These are phyloP conservation scores for Talaromyces sp. DNA, from an alignment of 2,329 filamentous ascomycete species.

Conservation along the genomic window DNA sequence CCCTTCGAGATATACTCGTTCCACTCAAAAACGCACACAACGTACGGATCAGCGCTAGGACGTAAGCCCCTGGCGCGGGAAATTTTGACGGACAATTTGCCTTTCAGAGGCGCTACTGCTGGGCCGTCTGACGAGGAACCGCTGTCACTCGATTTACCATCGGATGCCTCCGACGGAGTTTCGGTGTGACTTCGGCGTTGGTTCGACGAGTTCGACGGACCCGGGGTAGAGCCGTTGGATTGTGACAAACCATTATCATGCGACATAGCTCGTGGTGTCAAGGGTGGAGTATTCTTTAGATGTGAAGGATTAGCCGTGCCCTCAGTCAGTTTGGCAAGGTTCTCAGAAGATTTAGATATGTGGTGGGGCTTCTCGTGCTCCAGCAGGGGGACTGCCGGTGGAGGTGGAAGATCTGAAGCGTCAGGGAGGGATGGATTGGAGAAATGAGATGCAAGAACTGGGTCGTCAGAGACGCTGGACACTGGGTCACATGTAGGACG, in stretches of 20 bases:
- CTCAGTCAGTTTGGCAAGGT: conserved; percentile 73
- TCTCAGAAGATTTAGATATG: conserved; percentile 45
- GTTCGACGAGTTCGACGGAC: conserved; percentile 24
- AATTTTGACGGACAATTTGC: conserved; percentile 87
- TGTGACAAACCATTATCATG: conserved; percentile 51
- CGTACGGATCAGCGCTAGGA: conserved; percentile 84
- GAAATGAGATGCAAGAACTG: conserved; percentile 66
- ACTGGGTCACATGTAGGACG: conserved; percentile 56
- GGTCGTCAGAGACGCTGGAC: conserved; percentile 63
- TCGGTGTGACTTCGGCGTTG: conserved; percentile 29
- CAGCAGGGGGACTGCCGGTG: conserved; percentile 53
- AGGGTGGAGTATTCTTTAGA: conserved; percentile 87
- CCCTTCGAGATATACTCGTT: conserved; percentile 94
- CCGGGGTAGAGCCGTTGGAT: conserved; percentile 27
- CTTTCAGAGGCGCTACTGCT: conserved; percentile 71
- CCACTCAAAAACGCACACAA: conserved; percentile 94
- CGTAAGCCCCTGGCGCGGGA: conserved; percentile 78
- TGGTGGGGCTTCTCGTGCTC: conserved; percentile 41
- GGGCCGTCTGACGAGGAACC: conserved; percentile 49
- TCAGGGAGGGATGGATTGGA: conserved; percentile 63
- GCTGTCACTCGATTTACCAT: conserved; percentile 38
- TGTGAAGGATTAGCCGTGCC: conserved; percentile 58
- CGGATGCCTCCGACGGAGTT: conserved; percentile 31
- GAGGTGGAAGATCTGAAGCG: conserved; percentile 49
- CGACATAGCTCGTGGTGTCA: conserved; percentile 84